A percentile compares a stretch with the other conserved stretches of the same genome.
These are phyloP conservation scores for Micromonas pusilla DNA, from an alignment of 139 green algal genomes.

Conservation along the genomic window DNA sequence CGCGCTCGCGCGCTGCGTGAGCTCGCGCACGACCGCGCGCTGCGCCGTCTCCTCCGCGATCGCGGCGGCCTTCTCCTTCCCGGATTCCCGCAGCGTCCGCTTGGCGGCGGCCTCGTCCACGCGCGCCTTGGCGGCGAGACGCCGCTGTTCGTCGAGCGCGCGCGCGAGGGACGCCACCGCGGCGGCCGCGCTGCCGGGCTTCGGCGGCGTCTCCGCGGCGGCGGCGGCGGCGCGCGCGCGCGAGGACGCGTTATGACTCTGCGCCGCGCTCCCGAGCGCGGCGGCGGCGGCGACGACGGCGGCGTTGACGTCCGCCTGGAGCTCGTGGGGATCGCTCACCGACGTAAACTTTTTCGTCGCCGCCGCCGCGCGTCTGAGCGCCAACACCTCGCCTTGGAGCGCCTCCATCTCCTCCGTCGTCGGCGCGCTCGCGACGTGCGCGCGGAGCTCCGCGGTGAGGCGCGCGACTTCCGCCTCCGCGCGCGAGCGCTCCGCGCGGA, in stretches of 20 bases:
- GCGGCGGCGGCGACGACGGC: background rate
- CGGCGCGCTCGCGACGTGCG: background rate
- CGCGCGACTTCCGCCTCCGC: background rate
- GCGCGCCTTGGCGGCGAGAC: background rate
- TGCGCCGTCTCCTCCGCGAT: background rate
- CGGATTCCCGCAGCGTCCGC: background rate
- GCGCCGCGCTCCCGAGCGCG: background rate
- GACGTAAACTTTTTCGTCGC: too few species aligned
- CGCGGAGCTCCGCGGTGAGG: background rate
- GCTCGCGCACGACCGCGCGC: background rate
- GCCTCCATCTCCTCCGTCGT: constrained; percentile 1
- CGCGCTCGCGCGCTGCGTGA: background rate
- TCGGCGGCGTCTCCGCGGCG: background rate
- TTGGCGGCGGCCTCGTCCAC: background rate
- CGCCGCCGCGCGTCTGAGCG: background rate
- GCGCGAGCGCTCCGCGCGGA: background rate
- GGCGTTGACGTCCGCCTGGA: background rate
- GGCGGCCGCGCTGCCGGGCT: background rate
- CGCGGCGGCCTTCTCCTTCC: background rate
- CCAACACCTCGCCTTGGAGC: background rate
- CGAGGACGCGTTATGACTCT: too few species aligned
- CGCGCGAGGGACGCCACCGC: background rate
- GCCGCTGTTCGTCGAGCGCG: background rate
- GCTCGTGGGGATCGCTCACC: background rate
- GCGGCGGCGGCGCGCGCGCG: too few species aligned